Base-by-base conservation (phyloP, 1,284 basidiomycete genomes). In the Rhodotorula sp. region DNA sequence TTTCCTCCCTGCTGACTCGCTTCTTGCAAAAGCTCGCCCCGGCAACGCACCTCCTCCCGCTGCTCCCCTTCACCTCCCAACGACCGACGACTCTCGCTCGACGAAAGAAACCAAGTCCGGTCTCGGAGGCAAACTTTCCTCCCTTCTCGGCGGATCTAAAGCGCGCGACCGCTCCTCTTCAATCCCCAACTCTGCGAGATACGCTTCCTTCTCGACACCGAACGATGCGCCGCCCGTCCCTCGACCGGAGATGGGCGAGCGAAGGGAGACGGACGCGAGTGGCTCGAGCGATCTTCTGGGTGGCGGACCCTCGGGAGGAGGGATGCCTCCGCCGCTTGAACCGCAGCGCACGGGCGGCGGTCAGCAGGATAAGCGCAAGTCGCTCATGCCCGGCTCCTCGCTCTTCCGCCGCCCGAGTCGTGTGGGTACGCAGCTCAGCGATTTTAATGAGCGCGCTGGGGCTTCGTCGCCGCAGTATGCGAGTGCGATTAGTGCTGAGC, bases 131-230 rank as follows among this genome's bases (percentile, higher is more conserved):
- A 63, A 60, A 30, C 44, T 68, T 24, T 68, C 70, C 20, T 61
- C 70, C 22, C 16, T 71, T 47, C 62, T 73, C 62, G 64, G 68
- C 30, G 60, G 60, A 1, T 47, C 51, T 11, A 61, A 61, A 18
- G 44, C 52, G 34, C 59, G 72, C 16, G 67, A 74, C 59, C 69
- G 69, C 22, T 59, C 65, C 0, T 59, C 58, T 1, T 72, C 70
- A 22, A 68, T 65, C 34, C 66, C 70, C 15, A 64, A 65, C 34
- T 69, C 70, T n/a, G 71, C 70, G 13, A 64, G 65, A 40, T 74
- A 74, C 53, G 67, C 70, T 26, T 61, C 56, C 40, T 64, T 69
- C 22, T 58, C 52, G 44, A 31, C 59, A 1, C 30, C 59, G 16
- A n/a, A 50, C 24, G 59, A 58, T 2, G 64, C 57, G 50, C 71